Evolutionary conservation across 768 basidiomycete genomes (phyloP).

Genomic region (Lactifluus subvellereus): DNA sequence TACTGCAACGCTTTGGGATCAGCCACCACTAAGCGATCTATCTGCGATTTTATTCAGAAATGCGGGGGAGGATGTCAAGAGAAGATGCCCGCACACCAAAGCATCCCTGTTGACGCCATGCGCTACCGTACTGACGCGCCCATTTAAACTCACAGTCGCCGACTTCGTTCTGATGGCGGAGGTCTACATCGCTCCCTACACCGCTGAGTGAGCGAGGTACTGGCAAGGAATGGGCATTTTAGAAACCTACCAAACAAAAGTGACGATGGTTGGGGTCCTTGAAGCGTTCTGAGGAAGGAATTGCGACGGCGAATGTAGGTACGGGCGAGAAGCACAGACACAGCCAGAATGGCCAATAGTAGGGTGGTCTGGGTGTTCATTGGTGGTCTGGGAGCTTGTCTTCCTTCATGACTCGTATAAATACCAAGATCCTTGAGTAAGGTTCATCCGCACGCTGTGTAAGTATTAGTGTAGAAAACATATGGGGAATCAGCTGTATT

Average conservation of each 20-base stretch:
- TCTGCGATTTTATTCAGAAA: no score
- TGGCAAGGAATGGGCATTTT: background rate
- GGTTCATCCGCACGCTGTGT: background rate
- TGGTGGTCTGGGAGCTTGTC: no score
- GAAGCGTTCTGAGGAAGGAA: background rate
- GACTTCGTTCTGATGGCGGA: conserved; percentile 15
- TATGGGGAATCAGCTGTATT: background rate
- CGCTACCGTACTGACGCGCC: no score
- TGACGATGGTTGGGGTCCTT: no score
- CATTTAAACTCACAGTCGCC: conserved; percentile 10
- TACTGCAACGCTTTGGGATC: conserved; percentile 2
- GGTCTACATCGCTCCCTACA: background rate
- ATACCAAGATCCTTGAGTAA: no score
- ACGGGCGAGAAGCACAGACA: background rate
- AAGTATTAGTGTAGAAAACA: background rate
- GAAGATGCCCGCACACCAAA: no score
- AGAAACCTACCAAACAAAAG: background rate
- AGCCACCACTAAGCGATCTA: background rate
- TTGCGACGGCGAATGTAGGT: background rate
- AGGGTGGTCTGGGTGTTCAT: no score
- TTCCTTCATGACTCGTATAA: no score
- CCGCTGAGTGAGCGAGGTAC: conserved; percentile 23
- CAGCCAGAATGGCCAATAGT: background rate
- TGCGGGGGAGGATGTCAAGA: no score
- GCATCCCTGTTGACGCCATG: no score